Conservation (phyloP, 2,329 filamentous ascomycete species). For the Scedosporium aurantiacum region DNA sequence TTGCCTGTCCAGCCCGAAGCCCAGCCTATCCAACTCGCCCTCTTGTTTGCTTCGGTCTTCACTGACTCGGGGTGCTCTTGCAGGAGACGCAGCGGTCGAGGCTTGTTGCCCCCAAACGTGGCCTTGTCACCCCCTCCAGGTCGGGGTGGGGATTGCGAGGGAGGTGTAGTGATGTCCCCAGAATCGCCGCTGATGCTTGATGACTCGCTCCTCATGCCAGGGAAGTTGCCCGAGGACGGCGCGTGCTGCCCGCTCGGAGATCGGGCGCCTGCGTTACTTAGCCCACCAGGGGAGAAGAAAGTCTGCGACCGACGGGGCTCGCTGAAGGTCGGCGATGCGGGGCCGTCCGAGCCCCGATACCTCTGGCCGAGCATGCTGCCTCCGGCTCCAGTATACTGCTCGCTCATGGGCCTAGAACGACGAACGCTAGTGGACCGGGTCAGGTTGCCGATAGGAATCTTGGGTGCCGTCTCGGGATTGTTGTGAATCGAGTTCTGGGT, state of each 20-base stretch:
- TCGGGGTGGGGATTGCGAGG: slow-evolving; percentile 42
- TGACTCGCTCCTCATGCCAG: slow-evolving; percentile 56
- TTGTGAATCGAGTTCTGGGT: slow-evolving; percentile 32
- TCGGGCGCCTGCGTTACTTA: slow-evolving; percentile 38
- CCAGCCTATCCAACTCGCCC: slow-evolving; percentile 57
- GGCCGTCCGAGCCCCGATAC: slow-evolving; percentile 64
- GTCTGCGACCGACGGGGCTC: slow-evolving; percentile 50
- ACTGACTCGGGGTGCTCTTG: slow-evolving; percentile 55
- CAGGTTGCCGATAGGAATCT: slow-evolving; percentile 57
- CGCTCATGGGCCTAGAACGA: slow-evolving; percentile 48
- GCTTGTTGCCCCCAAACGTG: slow-evolving; percentile 56
- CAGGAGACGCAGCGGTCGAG: slow-evolving; percentile 76
- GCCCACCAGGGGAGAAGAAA: slow-evolving; percentile 45
- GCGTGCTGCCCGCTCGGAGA: slow-evolving; percentile 36
- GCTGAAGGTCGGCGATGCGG: slow-evolving; percentile 47
- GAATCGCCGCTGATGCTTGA: slow-evolving; percentile 59
- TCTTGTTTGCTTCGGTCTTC: slow-evolving; percentile 40
- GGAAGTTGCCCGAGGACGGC: slow-evolving; percentile 51
- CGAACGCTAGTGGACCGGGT: slow-evolving; percentile 43
- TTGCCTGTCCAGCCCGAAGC: slow-evolving; percentile 31
- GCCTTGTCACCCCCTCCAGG: slow-evolving; percentile 36
- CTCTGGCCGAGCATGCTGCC: slow-evolving; percentile 62
- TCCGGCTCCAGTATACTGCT: slow-evolving; percentile 48
- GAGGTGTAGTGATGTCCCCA: slow-evolving; percentile 35
- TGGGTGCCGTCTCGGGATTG: slow-evolving; percentile 64